Evolutionary conservation across 768 basidiomycete genomes (phyloP).

Genomic region (Suillus lakei): DNA sequence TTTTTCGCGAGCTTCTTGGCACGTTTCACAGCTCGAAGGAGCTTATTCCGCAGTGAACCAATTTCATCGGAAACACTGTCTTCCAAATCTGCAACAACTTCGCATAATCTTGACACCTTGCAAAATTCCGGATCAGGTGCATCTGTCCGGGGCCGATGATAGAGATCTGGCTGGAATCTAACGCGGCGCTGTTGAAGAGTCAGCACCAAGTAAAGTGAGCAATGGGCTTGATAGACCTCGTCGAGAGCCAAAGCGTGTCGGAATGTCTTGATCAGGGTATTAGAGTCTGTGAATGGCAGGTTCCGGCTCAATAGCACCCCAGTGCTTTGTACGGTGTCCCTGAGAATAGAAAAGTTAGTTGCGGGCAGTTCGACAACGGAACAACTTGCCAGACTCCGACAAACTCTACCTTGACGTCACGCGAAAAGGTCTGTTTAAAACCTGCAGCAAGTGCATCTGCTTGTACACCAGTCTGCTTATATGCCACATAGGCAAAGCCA

Average conservation of each 20-base stretch:
- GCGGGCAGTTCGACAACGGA: not conserved
- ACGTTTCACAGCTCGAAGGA: conserved; percentile 2
- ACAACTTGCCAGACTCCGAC: conserved; percentile 72
- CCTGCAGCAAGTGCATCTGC: conserved; percentile 56
- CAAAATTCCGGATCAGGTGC: conserved; percentile 34
- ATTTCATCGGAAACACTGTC: not conserved
- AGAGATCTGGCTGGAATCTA: conserved; percentile 68
- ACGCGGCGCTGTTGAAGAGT: conserved; percentile 55
- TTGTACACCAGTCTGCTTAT: conserved; percentile 52
- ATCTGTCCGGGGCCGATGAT: conserved; percentile 46
- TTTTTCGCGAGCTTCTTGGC: conserved; percentile 2
- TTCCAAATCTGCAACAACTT: not conserved
- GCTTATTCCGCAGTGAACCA: not conserved
- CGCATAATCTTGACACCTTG: conserved; percentile 8
- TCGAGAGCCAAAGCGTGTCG: conserved; percentile 81
- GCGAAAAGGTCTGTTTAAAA: conserved; percentile 77
- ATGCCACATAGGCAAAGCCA: conserved; percentile 77
- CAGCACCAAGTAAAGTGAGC: conserved; percentile 7
- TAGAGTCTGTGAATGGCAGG: conserved; percentile 70
- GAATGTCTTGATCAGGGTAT: conserved; percentile 68
- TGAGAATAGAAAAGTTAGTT: conserved; percentile 22
- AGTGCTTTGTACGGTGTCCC: conserved; percentile 84
- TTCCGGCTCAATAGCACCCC: conserved; percentile 62
- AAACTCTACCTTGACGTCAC: conserved; percentile 73
- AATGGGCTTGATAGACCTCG: conserved; percentile 49